phyloP scores from a whole-genome alignment of 2,329 filamentous ascomycete species.

The Ploettnerulaceae sp. region DNA sequence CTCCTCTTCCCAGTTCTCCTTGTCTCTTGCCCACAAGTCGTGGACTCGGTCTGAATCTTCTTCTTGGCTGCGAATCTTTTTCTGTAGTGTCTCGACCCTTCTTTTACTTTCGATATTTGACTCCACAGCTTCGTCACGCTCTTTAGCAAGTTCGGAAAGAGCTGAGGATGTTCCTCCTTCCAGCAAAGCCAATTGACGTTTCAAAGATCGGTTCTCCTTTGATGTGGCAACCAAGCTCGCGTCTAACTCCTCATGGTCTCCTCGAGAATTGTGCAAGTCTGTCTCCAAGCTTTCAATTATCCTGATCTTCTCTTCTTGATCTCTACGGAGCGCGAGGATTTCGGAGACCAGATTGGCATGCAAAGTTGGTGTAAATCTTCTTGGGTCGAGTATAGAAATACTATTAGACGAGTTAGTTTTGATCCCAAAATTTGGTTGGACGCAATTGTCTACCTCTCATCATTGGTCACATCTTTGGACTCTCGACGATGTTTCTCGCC shows the following conservation, averaged over 20 bases:
- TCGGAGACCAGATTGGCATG: constrained; percentile 94
- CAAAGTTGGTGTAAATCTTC: constrained; percentile 89
- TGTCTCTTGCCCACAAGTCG: constrained; percentile 77
- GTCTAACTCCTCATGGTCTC: constrained; percentile 69
- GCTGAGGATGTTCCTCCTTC: constrained; percentile 87
- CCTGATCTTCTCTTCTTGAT: constrained; percentile 84
- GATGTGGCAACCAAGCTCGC: constrained; percentile 55
- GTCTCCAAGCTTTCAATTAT: constrained; percentile 82
- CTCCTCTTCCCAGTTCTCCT: constrained; percentile 78
- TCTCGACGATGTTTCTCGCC: constrained; percentile 47
- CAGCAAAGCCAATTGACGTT: constrained; percentile 78
- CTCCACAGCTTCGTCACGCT: constrained; percentile 80
- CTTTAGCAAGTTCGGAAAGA: constrained; percentile 73
- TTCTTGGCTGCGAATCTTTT: constrained; percentile 72
- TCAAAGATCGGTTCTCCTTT: constrained; percentile 75
- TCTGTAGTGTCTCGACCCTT: constrained; percentile 73
- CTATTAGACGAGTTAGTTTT: constrained; percentile 31
- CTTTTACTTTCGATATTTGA: constrained; percentile 65
- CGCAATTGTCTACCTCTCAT: constrained; percentile 54
- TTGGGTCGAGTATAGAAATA: constrained; percentile 70
- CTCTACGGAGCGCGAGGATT: constrained; percentile 79
- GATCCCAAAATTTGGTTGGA: background rate
- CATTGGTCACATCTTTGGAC: constrained; percentile 54
- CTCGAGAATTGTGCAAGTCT: constrained; percentile 62
- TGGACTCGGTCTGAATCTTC: constrained; percentile 77